Conservation (phyloP, 1,284 basidiomycete genomes). For the Apiotrichum veenhuisii region DNA sequence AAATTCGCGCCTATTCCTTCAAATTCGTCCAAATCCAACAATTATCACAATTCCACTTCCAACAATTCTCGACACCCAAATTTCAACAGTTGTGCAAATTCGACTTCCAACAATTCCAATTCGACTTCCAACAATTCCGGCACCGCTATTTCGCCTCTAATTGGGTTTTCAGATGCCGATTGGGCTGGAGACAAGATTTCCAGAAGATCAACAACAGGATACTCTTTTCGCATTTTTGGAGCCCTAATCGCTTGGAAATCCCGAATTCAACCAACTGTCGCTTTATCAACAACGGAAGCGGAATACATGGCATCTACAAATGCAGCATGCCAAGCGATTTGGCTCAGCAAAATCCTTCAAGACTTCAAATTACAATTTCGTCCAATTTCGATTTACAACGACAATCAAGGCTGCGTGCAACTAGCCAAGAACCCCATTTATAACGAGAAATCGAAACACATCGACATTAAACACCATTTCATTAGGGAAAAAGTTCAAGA, state of each 20-base stretch:
- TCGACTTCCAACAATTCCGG: not conserved
- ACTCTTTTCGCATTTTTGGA: slow-evolving; percentile 23
- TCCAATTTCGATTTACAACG: not conserved
- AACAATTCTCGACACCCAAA: too few species aligned
- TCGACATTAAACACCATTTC: too few species aligned
- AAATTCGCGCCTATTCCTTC: too few species aligned
- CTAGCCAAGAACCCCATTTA: too few species aligned
- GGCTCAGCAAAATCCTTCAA: slow-evolving; percentile 6
- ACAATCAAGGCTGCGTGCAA: not conserved
- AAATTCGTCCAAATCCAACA: too few species aligned
- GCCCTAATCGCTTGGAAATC: slow-evolving; percentile 24
- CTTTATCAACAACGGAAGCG: slow-evolving; percentile 23
- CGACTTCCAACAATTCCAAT: too few species aligned
- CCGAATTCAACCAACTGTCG: slow-evolving; percentile 25
- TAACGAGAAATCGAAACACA: too few species aligned
- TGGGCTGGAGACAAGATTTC: slow-evolving; percentile 22
- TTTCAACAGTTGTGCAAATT: too few species aligned
- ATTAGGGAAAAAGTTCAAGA: too few species aligned
- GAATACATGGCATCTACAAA: slow-evolving; percentile 22
- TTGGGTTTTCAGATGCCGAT: slow-evolving; percentile 23
- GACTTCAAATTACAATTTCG: not conserved
- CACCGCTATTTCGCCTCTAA: too few species aligned
- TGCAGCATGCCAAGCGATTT: slow-evolving; percentile 11
- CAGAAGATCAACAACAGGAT: slow-evolving; percentile 30
- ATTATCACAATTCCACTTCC: too few species aligned